Evolutionary conservation across 345 rosid species (phyloP), one percentile per base, ranked within the genome.

Genomic region (Bretschneidera sinensis): DNA sequence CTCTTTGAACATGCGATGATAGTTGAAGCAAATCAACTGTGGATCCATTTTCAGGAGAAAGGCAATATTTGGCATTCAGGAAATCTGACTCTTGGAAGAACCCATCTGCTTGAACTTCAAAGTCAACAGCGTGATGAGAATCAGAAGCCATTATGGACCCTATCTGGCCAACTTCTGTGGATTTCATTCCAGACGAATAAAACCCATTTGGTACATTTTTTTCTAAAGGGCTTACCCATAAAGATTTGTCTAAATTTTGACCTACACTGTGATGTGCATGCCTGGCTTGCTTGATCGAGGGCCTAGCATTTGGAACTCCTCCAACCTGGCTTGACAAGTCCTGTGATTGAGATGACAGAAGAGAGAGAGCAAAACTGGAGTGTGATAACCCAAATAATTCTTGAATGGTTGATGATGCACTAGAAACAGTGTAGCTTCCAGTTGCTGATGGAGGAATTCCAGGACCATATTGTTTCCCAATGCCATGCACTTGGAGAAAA

Each of bases 341-440:
- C 62, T 69, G 85, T 59, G 88, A 79, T 69, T 77, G 84, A 62
- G 83, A 35, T 83, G 98, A 91, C 96, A 91, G 98, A 91, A 88
- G 98, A 88, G 95, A 82, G 95, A 68, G 89, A 88, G 96, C 98
- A 85, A 87, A 64, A 61, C 79, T 73, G 51, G 92, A 72, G 43
- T 73, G 70, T n/a, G 81, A 71, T 35, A 70, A 63, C 71, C 78
- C 83, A 5, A 79, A 68, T 51, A 74, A 59, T 57, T 73, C 84
- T 43, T 69, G 78, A 64, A 75, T 64, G 33, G 75, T 61, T 64
- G 84, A 65, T 31, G 74, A 57, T 3, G 74, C 50, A 65, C 68
- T 55, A 20, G 66, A 65, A 53, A 59, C 59, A 33, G 59, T 54
- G 55, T 66, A 71, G 58, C 75, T 74, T 56, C 67, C 79, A 62